Conservation (phyloP, 192 early-diverging fungal genomes). For the Backusella sp. region DNA sequence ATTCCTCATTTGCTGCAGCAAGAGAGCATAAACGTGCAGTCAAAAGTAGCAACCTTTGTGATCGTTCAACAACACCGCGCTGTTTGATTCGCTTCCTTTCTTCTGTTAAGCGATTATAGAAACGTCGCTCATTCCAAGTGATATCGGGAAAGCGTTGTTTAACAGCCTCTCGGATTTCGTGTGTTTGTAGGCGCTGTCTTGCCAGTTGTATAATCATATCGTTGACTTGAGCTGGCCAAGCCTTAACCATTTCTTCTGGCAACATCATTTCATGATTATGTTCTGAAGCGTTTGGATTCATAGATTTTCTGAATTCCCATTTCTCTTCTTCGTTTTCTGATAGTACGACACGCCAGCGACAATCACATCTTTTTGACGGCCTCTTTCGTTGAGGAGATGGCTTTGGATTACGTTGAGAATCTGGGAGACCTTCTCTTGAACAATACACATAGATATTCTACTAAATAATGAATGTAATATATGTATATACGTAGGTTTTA, state of each 20-base stretch:
- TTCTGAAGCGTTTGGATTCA: conserved; percentile 49
- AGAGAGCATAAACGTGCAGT: conserved; percentile 49
- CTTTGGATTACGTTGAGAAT: conserved; percentile 53
- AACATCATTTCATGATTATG: conserved; percentile 58
- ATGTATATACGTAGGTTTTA: neutral
- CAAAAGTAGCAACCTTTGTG: conserved; percentile 39
- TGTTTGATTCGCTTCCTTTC: conserved; percentile 55
- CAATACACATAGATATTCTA: conserved; percentile 64
- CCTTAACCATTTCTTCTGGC: conserved; percentile 54
- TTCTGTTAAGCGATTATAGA: conserved; percentile 58
- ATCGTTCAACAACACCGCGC: conserved; percentile 48
- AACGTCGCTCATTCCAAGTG: conserved; percentile 58
- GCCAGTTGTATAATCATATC: conserved; percentile 52
- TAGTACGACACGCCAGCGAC: conserved; percentile 57
- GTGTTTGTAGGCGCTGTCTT: conserved; percentile 45
- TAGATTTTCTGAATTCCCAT: conserved; percentile 60
- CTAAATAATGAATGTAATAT: conserved; percentile 9
- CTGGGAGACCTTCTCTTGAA: conserved; percentile 58
- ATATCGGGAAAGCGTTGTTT: conserved; percentile 54
- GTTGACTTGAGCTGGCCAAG: conserved; percentile 52
- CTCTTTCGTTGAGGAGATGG: conserved; percentile 53
- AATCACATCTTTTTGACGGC: conserved; percentile 55
- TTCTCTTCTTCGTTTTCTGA: conserved; percentile 49
- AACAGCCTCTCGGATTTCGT: conserved; percentile 40
- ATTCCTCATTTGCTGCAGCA: conserved; percentile 34